A percentile compares a stretch with the other conserved stretches of the same genome.
Evolutionary conservation across 2,329 filamentous ascomycete genomes (phyloP).

Genomic region (Metarhizium brunneum): DNA sequence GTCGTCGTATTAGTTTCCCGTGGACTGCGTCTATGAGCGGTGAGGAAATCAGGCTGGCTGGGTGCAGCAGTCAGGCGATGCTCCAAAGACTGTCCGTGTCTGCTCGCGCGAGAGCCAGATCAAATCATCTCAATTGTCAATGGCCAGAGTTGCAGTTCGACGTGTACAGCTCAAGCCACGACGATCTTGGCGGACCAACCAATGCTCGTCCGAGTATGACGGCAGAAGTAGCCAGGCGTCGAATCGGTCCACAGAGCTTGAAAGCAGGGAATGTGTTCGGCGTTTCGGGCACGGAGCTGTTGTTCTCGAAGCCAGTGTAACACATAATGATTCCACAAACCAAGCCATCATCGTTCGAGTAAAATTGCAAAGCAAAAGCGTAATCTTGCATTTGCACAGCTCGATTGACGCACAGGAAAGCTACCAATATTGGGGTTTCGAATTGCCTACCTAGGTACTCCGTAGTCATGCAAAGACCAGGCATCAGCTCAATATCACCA

Average conservation of each 20-base stretch:
- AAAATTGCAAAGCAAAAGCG: background rate
- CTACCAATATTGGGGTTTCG: background rate
- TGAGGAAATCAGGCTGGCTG: too few species aligned
- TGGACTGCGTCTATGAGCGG: too few species aligned
- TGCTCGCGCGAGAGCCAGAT: too few species aligned
- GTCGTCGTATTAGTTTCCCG: too few species aligned
- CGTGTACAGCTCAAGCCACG: background rate
- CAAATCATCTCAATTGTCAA: background rate
- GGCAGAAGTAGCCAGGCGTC: background rate
- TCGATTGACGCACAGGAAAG: background rate
- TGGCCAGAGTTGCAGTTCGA: background rate
- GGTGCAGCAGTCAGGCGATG: too few species aligned
- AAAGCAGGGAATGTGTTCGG: background rate
- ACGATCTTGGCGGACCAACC: background rate
- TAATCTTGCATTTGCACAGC: background rate
- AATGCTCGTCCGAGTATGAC: background rate
- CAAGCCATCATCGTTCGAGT: background rate
- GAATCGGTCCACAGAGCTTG: background rate
- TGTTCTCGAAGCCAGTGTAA: background rate
- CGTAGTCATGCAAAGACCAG: too few species aligned
- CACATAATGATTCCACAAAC: background rate
- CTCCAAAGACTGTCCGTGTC: too few species aligned
- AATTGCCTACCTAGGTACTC: too few species aligned
- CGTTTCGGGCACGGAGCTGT: background rate
- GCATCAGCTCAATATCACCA: too few species aligned